Base-by-base conservation (phyloP, 805 yeast genomes). In the Cephaloascus albidus region DNA sequence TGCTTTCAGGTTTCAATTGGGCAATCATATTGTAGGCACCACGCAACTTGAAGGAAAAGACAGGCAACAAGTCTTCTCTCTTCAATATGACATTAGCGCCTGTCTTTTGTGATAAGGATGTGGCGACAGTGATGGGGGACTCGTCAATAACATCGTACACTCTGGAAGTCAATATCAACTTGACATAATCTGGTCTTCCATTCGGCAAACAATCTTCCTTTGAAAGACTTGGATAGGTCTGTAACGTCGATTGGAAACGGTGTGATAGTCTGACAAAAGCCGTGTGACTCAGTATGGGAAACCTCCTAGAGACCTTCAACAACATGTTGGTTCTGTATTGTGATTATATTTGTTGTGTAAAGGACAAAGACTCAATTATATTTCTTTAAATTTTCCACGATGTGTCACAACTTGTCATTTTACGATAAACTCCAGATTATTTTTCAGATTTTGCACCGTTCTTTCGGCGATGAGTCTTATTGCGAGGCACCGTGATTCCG, bases 1-100 rank as follows among this genome's bases (percentile, higher is more conserved):
- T 72, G 49, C 80, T 67, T 14, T 68, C 54, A n/a, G 74, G 62
- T 39, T 79, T 77, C 37, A 93, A 62, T 51, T 90, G 85, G 28
- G 97, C 94, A 51, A 93, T 84, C 95, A 87, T 88, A 59, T 93
- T 93, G 63, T 89, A 87, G 15, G 98, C 99, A 43, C 99, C 99
- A 58, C 99, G 81, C 43, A 93, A 70, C 63, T 93, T 93, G 74
- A 93, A 93, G 35, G 95, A 83, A 60, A 93, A 94, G 4, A 93
- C 98, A 0, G 98, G 97, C 41, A 87, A 71, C 30, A 88, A 68
- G 54, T 94, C 98, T 55, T 93, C 99, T 48, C 99, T 74, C 55
- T 93, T 93, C 48, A 93, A 65, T 42, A 73, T 68, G 14, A 94
- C 80, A 33, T 81, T 81, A 35, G 95, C 70, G 38, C 84, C 85